phyloP scores from a whole-genome alignment of 1,284 basidiomycete genomes.

The Trichosporon sp. region DNA sequence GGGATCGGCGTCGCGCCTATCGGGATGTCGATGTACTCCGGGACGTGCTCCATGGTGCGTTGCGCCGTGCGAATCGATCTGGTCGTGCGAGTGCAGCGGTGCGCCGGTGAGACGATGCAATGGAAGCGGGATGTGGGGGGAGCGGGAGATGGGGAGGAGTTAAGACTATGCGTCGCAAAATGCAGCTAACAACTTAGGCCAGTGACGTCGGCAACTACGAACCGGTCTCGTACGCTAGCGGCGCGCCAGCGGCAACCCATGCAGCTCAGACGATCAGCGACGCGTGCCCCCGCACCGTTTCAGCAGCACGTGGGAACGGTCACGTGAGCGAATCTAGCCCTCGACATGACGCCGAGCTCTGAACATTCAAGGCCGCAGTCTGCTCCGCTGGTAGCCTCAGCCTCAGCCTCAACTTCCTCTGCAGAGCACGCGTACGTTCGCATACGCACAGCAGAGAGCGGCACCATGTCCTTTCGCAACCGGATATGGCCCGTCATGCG shows the following conservation, averaged over 20 bases:
- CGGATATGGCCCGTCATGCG: not conserved
- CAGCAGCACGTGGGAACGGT: not conserved
- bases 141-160: not conserved
- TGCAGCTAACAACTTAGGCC: not conserved
- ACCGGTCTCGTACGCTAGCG: not conserved
- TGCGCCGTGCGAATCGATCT: no score
- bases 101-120: not conserved
- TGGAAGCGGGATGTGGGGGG: not conserved
- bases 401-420: not conserved
- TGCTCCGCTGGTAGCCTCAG: no score
- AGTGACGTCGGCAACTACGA: slow-evolving; percentile 1
- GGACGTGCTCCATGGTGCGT: slow-evolving; percentile 1
- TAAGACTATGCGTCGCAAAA: not conserved
- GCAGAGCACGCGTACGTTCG: not conserved
- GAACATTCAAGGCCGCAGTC: not conserved
- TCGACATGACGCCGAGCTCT: not conserved
- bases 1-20: slow-evolving; percentile 1
- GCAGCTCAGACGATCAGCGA: not conserved
- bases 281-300: not conserved
- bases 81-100: not conserved
- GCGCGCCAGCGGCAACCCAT: not conserved
- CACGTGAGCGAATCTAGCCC: not conserved
- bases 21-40: slow-evolving; percentile 7
- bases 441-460: not conserved
- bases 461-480: not conserved